These are phyloP conservation scores for Lithospermum erythrorhizon DNA, from an alignment of 257 asterid genomes.

Conservation along the genomic window DNA sequence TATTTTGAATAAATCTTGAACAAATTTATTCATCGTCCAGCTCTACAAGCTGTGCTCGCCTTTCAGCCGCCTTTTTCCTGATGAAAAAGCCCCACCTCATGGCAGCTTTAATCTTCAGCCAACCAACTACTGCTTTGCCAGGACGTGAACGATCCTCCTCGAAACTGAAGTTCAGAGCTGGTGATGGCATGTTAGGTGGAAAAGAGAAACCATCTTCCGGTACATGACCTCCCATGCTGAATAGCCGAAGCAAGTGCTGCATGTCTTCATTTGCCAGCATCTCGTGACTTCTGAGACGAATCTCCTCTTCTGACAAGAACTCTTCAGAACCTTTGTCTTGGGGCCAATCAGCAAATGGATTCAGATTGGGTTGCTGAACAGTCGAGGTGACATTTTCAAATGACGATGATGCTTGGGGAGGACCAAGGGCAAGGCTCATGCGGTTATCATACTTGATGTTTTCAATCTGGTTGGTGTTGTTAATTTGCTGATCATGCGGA, in stretches of 20 bases:
- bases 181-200: slow-evolving; percentile 47
- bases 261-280: slow-evolving; percentile 90
- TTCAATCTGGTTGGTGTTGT: slow-evolving; percentile 40
- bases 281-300: slow-evolving; percentile 78
- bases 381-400: slow-evolving; percentile 37
- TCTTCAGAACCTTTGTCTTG: slow-evolving; percentile 60
- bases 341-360: slow-evolving; percentile 75
- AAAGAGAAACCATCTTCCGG: slow-evolving; percentile 57
- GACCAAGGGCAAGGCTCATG: slow-evolving; percentile 63
- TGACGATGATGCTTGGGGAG: slow-evolving; percentile 42
- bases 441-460: slow-evolving; percentile 22
- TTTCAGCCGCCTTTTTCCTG: slow-evolving; percentile 92
- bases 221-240: slow-evolving; percentile 73
- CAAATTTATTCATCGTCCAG: slow-evolving; percentile 59
- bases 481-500: slow-evolving; percentile 30
- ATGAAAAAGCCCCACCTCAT: slow-evolving; percentile 99
- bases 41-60: slow-evolving; percentile 87
- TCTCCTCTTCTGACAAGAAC: slow-evolving; percentile 79
- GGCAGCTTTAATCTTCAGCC: slow-evolving; percentile 97
- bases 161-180: slow-evolving; percentile 45
- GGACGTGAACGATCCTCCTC: slow-evolving; percentile 57
- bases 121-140: slow-evolving; percentile 88
- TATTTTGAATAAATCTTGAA: slow-evolving; percentile 1
- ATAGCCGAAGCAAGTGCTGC: slow-evolving; percentile 83
- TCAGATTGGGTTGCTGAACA: slow-evolving; percentile 34